Base-by-base conservation (phyloP, 2,329 filamentous ascomycete species). In the Penicillium sp. region DNA sequence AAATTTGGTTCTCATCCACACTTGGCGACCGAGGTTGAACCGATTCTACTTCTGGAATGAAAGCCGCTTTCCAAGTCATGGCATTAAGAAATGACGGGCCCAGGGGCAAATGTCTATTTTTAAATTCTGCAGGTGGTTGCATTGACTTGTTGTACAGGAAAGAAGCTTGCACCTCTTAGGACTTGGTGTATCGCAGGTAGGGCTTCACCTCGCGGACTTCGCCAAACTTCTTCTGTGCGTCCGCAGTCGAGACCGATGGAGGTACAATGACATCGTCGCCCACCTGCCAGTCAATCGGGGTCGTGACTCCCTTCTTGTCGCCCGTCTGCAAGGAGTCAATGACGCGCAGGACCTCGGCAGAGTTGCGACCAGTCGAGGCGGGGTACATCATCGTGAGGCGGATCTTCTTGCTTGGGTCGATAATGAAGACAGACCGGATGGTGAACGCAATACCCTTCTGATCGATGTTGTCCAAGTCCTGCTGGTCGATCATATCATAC, bases 261-360 rank as follows among this genome's bases (percentile, higher is more conserved):
- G 88, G 86, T 47, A 95, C 85, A 60, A 95, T 94, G 55, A 95
- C 89, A 63, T 95, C 88, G 59, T 94, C 84, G 35, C 89, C 88
- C 27, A 81, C 81, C 32, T 82, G 73, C 88, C 88, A 95, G 75
- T 95, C 85, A 69, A 95, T 90, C 37, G 88, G 88, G 44, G 85
- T 92, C 52, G 84, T 87, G 63, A 94, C 72, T 56, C 83, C 84
- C 77, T 92, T 80, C 78, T 87, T 89, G 71, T 95, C 89, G 43
- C 84, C 87, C 30, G 82, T 82, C 74, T 88, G 84, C 50, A 89
- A 77, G 39, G 82, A 85, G 72, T 88, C 83, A 63, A 89, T 71
- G 52, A 87, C 80, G 60, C 84, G 81, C 57, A 89, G 78, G 33
- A 89, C 81, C 74, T 88, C 84, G 53, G 79, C 75, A 50, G 82